Evolutionary conservation across 805 yeast species (phyloP).

Genomic region (Scheffersomyces amazonensis): DNA sequence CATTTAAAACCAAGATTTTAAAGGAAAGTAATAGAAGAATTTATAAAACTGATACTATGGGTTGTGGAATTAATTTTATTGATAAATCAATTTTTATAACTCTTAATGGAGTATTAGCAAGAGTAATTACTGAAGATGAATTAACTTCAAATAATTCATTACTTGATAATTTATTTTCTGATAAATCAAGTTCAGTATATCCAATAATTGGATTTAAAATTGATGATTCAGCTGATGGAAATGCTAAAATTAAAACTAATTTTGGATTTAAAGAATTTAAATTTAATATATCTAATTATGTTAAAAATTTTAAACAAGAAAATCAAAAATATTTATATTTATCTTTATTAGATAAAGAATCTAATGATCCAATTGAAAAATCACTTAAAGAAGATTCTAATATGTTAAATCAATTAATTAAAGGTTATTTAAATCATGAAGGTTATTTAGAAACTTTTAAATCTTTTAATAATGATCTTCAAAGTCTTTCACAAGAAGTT

Average conservation of each 20-base stretch:
- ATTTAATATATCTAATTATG: constrained; percentile 58
- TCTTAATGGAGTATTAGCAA: constrained; percentile 64
- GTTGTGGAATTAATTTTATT: constrained; percentile 77
- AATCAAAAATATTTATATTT: constrained; percentile 17
- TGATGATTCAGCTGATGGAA: constrained; percentile 29
- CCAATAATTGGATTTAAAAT: constrained; percentile 34
- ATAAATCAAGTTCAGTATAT: constrained; percentile 29
- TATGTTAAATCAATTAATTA: constrained; percentile 28
- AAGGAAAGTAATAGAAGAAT: constrained; percentile 10
- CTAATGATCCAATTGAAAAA: constrained; percentile 14
- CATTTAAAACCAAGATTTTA: constrained; percentile 25
- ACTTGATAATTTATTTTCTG: constrained; percentile 18
- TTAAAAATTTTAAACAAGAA: constrained; percentile 41
- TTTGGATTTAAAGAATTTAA: constrained; percentile 57
- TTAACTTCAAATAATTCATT: constrained; percentile 14
- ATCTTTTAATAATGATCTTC: constrained; percentile 30
- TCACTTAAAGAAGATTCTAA: constrained; percentile 24
- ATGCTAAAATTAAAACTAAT: constrained; percentile 43
- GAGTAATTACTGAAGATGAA: constrained; percentile 21
- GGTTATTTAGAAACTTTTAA: constrained; percentile 35
- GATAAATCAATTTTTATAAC: constrained; percentile 69
- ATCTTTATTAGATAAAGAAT: constrained; percentile 17
- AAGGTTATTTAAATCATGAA: constrained; percentile 38
- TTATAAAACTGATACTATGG: constrained; percentile 55
- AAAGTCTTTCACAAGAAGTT: constrained; percentile 16